phyloP scores from a whole-genome alignment of 1,284 basidiomycete genomes.

The Papiliotrema flavescens region DNA sequence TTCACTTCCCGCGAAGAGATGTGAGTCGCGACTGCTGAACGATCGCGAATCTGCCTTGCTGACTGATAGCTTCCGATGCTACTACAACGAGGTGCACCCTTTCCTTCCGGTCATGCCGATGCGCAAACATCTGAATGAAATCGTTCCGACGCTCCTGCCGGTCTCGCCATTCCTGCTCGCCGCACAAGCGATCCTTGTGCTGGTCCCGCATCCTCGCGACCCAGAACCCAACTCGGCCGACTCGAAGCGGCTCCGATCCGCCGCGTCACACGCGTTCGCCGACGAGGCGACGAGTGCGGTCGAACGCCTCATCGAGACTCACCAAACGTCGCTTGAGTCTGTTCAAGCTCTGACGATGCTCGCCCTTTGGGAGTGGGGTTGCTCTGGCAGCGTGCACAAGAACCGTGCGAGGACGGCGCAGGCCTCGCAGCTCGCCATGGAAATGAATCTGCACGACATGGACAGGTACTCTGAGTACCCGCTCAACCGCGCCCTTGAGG shows the following conservation, averaged over 20 bases:
- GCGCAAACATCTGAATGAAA: slow-evolving; percentile 30
- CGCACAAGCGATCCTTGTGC: slow-evolving; percentile 44
- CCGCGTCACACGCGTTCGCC: slow-evolving; percentile 25
- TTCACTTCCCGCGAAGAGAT: slow-evolving; percentile 37
- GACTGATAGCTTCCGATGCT: slow-evolving; percentile 33
- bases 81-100: slow-evolving; percentile 49
- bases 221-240: slow-evolving; percentile 32
- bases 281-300: slow-evolving; percentile 21
- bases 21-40: slow-evolving; percentile 21
- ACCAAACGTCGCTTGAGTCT: slow-evolving; percentile 31
- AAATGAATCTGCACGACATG: slow-evolving; percentile 44
- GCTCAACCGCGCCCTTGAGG: slow-evolving; percentile 30
- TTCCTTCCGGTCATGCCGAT: slow-evolving; percentile 47
- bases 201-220: slow-evolving; percentile 44
- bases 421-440: slow-evolving; percentile 42
- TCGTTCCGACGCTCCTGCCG: slow-evolving; percentile 30
- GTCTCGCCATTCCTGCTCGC: slow-evolving; percentile 48
- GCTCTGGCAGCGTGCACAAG: slow-evolving; percentile 29
- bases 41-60: background rate
- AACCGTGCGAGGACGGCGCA: slow-evolving; percentile 30
- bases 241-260: slow-evolving; percentile 38
- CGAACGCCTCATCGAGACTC: slow-evolving; percentile 12
- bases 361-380: slow-evolving; percentile 47
- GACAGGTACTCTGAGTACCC: slow-evolving; percentile 20
- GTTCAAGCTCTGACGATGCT: slow-evolving; percentile 45